Evolutionary conservation across 805 yeast species (phyloP).

Genomic region (Starmerella floris): DNA sequence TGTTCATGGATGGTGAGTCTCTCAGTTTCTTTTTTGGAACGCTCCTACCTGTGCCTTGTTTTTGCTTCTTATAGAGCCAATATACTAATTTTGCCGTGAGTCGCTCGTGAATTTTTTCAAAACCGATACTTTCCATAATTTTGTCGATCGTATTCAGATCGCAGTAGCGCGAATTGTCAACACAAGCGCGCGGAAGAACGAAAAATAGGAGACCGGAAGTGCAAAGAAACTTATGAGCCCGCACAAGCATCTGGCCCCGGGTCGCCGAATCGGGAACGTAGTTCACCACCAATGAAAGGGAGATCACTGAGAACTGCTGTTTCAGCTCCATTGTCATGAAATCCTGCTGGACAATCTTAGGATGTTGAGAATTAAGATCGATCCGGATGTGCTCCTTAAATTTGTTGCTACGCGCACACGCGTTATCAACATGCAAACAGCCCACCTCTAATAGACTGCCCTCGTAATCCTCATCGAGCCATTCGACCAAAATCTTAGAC

Average conservation of each 20-base stretch:
- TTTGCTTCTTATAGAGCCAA: conserved; percentile 46
- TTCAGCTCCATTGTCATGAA: conserved; percentile 68
- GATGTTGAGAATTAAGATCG: conserved; percentile 71
- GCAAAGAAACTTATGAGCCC: conserved; percentile 45
- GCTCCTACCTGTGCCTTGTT: conserved; percentile 16
- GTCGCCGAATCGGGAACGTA: conserved; percentile 62
- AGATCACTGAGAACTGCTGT: conserved; percentile 43
- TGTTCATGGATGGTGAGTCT: conserved; percentile 50
- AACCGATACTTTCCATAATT: conserved; percentile 54
- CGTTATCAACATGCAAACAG: conserved; percentile 53
- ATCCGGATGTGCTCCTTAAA: conserved; percentile 47
- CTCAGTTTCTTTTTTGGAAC: conserved; percentile 32
- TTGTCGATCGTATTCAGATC: conserved; percentile 32
- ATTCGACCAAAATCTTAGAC: conserved; percentile 61
- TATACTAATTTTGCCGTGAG: conserved; percentile 63
- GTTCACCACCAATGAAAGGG: conserved; percentile 78
- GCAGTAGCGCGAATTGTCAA: conserved; percentile 69
- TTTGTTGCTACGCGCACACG: conserved; percentile 45
- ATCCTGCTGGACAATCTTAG: conserved; percentile 60
- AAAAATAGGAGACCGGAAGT: conserved; percentile 38
- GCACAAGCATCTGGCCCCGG: conserved; percentile 65
- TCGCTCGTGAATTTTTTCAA: conserved; percentile 33
- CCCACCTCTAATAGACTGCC: conserved; percentile 67
- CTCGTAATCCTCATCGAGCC: conserved; percentile 34
- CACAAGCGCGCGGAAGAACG: conserved; percentile 82